Evolutionary conservation across 306 rosid species (phyloP).

Genomic region (Leucaena leucocephala): DNA sequence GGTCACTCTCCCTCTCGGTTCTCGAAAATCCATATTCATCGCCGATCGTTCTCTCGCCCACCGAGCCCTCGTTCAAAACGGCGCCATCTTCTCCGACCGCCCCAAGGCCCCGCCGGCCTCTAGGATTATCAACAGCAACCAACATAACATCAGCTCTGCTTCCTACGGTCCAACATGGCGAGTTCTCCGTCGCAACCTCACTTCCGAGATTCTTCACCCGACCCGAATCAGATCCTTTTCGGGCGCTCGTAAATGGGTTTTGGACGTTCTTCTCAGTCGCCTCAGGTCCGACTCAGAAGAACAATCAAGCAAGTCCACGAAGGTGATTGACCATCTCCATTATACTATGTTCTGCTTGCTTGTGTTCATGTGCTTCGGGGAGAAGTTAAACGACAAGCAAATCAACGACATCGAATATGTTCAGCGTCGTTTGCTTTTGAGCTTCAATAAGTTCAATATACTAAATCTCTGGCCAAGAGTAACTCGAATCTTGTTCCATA

Average conservation of each 20-base stretch:
- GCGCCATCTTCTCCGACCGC: background rate
- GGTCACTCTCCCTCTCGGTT: background rate
- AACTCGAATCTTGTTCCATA: background rate
- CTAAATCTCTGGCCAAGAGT: conserved; percentile 33
- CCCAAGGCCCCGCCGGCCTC: background rate
- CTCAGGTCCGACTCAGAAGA: conserved; percentile 12
- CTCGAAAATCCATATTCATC: background rate
- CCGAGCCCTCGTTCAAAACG: background rate
- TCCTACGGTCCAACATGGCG: conserved; percentile 7
- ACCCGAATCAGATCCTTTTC: background rate
- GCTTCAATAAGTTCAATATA: background rate
- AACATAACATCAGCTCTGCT: background rate
- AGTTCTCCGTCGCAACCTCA: background rate
- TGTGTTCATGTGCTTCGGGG: conserved; percentile 53
- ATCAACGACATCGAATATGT: conserved; percentile 37
- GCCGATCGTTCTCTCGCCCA: background rate
- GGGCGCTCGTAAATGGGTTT: conserved; percentile 22
- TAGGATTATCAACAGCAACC: background rate
- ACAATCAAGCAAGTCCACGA: background rate
- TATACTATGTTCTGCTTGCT: conserved; percentile 47
- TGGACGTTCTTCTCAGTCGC: conserved; percentile 31
- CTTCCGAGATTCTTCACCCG: conserved; percentile 6
- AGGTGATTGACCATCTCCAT: conserved; percentile 32
- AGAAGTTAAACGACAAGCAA: conserved; percentile 32
- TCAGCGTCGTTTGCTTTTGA: background rate